Evolutionary conservation across 164 flowering plant species (phyloP).

Genomic region (Aristolochia contorta): DNA sequence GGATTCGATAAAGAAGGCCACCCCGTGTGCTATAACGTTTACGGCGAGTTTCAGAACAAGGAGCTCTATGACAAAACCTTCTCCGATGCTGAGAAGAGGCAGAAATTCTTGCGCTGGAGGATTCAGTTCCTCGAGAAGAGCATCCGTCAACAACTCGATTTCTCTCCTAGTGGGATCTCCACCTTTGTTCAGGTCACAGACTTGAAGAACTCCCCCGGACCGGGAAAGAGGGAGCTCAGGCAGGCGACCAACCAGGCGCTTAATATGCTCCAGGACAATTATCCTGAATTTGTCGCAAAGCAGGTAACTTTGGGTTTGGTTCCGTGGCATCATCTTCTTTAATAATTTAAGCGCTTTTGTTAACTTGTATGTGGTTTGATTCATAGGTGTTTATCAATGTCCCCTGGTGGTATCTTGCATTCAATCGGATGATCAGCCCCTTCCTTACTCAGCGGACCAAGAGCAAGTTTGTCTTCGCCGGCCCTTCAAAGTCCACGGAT

Average conservation of each 20-base stretch:
- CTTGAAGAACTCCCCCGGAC: conserved; percentile 71
- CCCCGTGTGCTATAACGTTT: conserved; percentile 84
- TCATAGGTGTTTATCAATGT: conserved; percentile 79
- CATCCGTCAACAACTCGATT: conserved; percentile 57
- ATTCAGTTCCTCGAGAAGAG: conserved; percentile 85
- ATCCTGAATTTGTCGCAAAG: conserved; percentile 91
- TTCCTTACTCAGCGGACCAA: conserved; percentile 83
- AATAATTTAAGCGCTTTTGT: background rate
- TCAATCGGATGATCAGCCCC: conserved; percentile 69
- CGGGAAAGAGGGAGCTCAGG: conserved; percentile 47
- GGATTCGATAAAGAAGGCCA: conserved; percentile 74
- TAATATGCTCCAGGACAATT: conserved; percentile 70
- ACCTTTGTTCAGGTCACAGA: conserved; percentile 80
- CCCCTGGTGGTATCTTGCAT: conserved; percentile 96
- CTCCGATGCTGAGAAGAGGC: conserved; percentile 64
- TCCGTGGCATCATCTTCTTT: background rate
- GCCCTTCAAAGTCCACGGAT: conserved; percentile 78
- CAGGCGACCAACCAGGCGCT: conserved; percentile 63
- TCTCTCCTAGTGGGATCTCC: conserved; percentile 51
- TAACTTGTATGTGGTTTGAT: background rate
- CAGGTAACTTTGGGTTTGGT: conserved; percentile 40
- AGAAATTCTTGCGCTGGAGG: conserved; percentile 59
- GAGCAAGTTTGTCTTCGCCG: conserved; percentile 94
- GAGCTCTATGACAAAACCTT: conserved; percentile 59
- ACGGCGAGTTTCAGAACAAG: conserved; percentile 73